Percentiles rank a stretch among this genome's conserved stretches.
Conservation (phyloP, 495 filamentous ascomycete genomes). For the Oidiodendron maius region DNA sequence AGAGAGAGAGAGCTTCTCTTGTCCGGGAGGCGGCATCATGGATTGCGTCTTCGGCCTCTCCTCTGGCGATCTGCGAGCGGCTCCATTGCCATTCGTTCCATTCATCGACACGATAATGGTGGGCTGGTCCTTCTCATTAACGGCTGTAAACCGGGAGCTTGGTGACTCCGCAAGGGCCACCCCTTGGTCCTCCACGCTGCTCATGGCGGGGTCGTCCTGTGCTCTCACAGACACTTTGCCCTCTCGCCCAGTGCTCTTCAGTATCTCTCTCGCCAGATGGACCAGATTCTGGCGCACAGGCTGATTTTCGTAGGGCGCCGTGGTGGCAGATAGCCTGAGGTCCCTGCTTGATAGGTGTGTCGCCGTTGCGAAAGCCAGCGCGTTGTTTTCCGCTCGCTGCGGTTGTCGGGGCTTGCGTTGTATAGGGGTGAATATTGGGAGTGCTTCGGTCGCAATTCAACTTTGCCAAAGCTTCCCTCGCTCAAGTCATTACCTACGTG, state of each 20-base stretch:
- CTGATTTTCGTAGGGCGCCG: background rate
- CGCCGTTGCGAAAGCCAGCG: background rate
- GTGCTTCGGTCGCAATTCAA: too few species aligned
- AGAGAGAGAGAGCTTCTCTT: slow-evolving; percentile 24
- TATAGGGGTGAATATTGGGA: too few species aligned
- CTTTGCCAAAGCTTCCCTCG: too few species aligned
- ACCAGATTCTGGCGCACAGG: slow-evolving; percentile 10
- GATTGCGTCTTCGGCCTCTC: slow-evolving; percentile 21
- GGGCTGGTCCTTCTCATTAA: slow-evolving; percentile 20
- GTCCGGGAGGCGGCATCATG: slow-evolving; percentile 22
- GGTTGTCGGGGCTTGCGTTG: too few species aligned
- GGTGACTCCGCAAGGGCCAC: slow-evolving; percentile 14
- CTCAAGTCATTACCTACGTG: too few species aligned
- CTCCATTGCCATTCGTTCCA: slow-evolving; percentile 8
- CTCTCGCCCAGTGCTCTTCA: slow-evolving; percentile 1
- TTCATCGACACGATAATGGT: background rate
- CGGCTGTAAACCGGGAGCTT: slow-evolving; percentile 23
- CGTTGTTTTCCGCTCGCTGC: background rate
- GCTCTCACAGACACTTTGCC: background rate
- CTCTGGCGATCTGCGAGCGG: slow-evolving; percentile 16
- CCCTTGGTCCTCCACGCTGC: slow-evolving; percentile 4
- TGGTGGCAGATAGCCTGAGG: background rate
- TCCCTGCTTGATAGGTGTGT: background rate
- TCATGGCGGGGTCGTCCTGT: slow-evolving; percentile 6
- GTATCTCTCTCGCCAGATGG: slow-evolving; percentile 9